These are phyloP conservation scores for Colletotrichum tofieldiae DNA, from an alignment of 2,329 filamentous ascomycete species.

Conservation along the genomic window DNA sequence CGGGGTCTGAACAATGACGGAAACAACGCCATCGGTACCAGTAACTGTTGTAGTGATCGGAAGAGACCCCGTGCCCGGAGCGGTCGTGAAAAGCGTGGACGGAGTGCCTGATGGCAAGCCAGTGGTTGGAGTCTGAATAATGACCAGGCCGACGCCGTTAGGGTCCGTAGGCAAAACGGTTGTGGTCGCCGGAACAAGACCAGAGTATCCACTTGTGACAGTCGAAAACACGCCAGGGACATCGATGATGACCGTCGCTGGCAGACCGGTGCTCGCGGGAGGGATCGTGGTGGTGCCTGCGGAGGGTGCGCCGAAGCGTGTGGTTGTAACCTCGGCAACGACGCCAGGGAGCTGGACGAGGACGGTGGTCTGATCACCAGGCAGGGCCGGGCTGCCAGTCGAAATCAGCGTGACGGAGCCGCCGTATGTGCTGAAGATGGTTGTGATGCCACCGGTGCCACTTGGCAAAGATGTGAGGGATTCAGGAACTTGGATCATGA, in stretches of 20 bases:
- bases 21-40: slow-evolving; percentile 18
- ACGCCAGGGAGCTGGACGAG: slow-evolving; percentile 29
- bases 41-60: slow-evolving; percentile 3
- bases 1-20: slow-evolving; percentile 17
- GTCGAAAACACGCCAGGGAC: slow-evolving; percentile 21
- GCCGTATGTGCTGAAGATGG: slow-evolving; percentile 21
- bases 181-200: slow-evolving; percentile 24
- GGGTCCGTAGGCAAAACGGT: slow-evolving; percentile 20
- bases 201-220: slow-evolving; percentile 27
- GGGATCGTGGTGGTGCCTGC: slow-evolving; percentile 26
- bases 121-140: slow-evolving; percentile 22
- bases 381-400: slow-evolving; percentile 6
- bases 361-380: slow-evolving; percentile 24
- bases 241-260: slow-evolving; percentile 30
- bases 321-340: slow-evolving; percentile 8
- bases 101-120: background rate
- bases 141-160: slow-evolving; percentile 19
- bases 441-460: slow-evolving; percentile 9
- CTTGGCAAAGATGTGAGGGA: background rate
- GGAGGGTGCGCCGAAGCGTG: slow-evolving; percentile 30
- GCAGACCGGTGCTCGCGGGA: slow-evolving; percentile 7
- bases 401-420: slow-evolving; percentile 21
- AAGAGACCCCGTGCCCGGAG: slow-evolving; percentile 1
- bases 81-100: slow-evolving; percentile 13
- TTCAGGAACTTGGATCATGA: slow-evolving; percentile 22